phyloP scores from a whole-genome alignment of 768 basidiomycete genomes.

The Galerina sulciceps region DNA sequence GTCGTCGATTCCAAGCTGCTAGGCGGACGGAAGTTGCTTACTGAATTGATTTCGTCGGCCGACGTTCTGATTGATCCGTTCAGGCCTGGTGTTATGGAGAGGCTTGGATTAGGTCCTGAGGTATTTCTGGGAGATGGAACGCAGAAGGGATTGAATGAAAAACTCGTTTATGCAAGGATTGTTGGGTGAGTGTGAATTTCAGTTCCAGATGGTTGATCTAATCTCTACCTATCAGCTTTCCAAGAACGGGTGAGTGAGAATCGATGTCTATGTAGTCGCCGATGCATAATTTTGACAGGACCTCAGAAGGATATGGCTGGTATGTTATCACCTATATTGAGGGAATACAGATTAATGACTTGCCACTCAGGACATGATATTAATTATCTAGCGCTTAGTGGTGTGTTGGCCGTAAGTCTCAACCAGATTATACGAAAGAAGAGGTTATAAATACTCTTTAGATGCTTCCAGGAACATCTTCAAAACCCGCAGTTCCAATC shows the following conservation, averaged over 20 bases:
- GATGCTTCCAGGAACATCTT: constrained; percentile 69
- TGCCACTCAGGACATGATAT: constrained; percentile 71
- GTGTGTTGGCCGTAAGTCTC: constrained; percentile 62
- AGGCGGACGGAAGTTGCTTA: constrained; percentile 58
- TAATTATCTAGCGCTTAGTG: constrained; percentile 83
- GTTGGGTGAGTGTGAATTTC: constrained; percentile 55
- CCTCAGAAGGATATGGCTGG: constrained; percentile 79
- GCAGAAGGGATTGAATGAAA: constrained; percentile 58
- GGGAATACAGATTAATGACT: neutral
- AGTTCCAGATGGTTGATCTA: neutral
- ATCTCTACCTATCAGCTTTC: constrained; percentile 46
- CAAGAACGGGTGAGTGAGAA: constrained; percentile 51
- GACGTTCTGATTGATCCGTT: constrained; percentile 87
- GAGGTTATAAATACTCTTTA: constrained; percentile 24
- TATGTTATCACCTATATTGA: constrained; percentile 29
- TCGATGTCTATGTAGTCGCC: neutral
- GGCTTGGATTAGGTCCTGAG: constrained; percentile 75
- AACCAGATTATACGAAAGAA: neutral
- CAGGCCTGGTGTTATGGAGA: constrained; percentile 82
- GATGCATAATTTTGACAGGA: constrained; percentile 41
- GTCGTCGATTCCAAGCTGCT: constrained; percentile 67
- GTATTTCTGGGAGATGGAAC: constrained; percentile 60
- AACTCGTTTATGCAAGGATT: constrained; percentile 74
- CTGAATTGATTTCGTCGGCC: constrained; percentile 63
- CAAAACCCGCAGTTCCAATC: constrained; percentile 72